Percentiles rank a stretch among this genome's conserved stretches.
Evolutionary conservation across 495 filamentous ascomycete species (phyloP).

Genomic region (Penicillium macrosclerotiorum): DNA sequence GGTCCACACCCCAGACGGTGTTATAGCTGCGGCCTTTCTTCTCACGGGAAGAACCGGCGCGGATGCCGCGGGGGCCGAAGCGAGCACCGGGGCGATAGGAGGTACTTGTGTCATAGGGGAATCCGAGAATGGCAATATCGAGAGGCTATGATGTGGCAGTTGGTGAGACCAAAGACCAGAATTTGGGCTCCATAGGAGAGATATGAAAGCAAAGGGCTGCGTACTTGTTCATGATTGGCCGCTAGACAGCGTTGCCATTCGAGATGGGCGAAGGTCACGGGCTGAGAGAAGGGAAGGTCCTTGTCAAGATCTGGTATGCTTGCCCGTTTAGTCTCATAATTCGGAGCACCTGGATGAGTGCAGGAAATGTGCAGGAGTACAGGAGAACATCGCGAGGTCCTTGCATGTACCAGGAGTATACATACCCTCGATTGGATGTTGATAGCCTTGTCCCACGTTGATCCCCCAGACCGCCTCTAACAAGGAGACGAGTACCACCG

Average conservation of each 20-base stretch:
- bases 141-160: conserved; percentile 60
- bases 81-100: conserved; percentile 78
- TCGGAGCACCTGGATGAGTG: too few species aligned
- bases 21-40: conserved; percentile 30
- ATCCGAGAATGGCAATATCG: conserved; percentile 44
- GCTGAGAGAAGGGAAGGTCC: conserved; percentile 26
- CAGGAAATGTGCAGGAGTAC: too few species aligned
- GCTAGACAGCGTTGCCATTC: conserved; percentile 24
- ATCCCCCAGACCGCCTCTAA: too few species aligned
- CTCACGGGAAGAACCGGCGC: conserved; percentile 51
- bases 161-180: too few species aligned
- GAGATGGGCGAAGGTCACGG: conserved; percentile 28
- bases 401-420: too few species aligned
- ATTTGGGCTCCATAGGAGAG: too few species aligned
- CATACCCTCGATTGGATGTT: too few species aligned
- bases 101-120: conserved; percentile 66
- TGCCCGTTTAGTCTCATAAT: too few species aligned
- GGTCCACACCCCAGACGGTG: conserved; percentile 40
- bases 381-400: too few species aligned
- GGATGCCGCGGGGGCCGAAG: conserved; percentile 67
- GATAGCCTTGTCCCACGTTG: too few species aligned
- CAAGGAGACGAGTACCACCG: too few species aligned
- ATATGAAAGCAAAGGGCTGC: neutral
- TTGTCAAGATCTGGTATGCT: conserved; percentile 27
- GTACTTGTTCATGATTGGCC: conserved; percentile 11